phyloP scores from a whole-genome alignment of 176 grass and related monocot genomes.

The Poa annua region DNA sequence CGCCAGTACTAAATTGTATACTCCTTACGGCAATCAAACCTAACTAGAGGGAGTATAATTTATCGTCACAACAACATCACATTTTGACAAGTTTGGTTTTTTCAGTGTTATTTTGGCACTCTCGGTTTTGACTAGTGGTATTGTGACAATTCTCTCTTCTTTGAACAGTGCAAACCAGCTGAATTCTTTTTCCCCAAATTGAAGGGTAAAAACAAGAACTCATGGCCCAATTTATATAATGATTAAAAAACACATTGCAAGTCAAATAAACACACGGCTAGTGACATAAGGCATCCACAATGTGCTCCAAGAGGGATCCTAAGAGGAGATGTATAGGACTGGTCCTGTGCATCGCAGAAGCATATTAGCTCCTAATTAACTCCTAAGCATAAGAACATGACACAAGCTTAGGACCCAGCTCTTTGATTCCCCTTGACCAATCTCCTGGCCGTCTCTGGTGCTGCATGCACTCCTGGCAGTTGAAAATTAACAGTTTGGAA shows the following conservation, averaged over 20 bases:
- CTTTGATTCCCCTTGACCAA: slow-evolving; percentile 53
- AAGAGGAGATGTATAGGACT: slow-evolving; percentile 10
- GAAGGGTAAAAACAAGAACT: no score
- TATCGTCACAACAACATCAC: no score
- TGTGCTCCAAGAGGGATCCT: slow-evolving; percentile 14
- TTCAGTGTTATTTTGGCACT: no score
- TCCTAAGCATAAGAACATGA: slow-evolving; percentile 12
- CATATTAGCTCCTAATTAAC: slow-evolving; percentile 7
- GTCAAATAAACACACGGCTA: slow-evolving; percentile 19
- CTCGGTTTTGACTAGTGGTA: no score
- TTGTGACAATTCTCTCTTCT: no score
- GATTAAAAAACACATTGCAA: background rate
- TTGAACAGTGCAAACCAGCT: background rate
- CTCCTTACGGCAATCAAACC: no score
- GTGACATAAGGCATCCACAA: slow-evolving; percentile 18
- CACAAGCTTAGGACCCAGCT: slow-evolving; percentile 8
- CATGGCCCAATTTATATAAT: background rate
- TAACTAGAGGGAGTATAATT: no score
- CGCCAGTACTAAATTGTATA: no score
- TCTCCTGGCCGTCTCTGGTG: slow-evolving; percentile 49
- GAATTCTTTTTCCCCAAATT: no score
- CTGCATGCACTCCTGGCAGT: slow-evolving; percentile 38
- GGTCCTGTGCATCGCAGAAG: background rate
- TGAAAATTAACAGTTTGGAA: slow-evolving; percentile 25
- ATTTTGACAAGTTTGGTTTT: no score